phyloP scores from a whole-genome alignment of 1,139 yeast genomes.

The Yamadazyma conglobata region DNA sequence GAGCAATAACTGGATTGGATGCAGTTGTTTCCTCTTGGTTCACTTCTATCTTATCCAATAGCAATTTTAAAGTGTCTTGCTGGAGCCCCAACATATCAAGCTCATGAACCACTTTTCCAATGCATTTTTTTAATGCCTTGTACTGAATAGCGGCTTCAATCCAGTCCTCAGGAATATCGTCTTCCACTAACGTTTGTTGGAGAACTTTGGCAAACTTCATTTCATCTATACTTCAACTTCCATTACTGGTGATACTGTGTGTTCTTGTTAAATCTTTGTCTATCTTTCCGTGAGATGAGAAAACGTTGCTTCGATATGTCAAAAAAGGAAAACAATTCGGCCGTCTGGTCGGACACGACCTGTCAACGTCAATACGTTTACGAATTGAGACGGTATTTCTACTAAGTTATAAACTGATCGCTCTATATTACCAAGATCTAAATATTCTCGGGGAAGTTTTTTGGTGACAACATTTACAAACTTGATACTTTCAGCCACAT shows the following conservation, averaged over 20 bases:
- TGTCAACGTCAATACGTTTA: too few relatives aligned
- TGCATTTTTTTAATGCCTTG: constrained; percentile 64
- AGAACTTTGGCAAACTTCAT: constrained; percentile 77
- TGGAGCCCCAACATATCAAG: constrained; percentile 52
- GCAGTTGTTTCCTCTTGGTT: constrained; percentile 29
- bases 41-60: constrained; percentile 38
- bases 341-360: too few relatives aligned
- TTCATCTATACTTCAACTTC: too few relatives aligned
- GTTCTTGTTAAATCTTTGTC: too few relatives aligned
- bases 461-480: constrained; percentile 5
- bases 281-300: too few relatives aligned
- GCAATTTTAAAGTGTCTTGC: constrained; percentile 42
- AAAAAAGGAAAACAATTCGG: too few relatives aligned
- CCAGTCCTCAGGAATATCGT: constrained; percentile 68
- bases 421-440: constrained; percentile 5
- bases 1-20: constrained; percentile 41
- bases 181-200: constrained; percentile 58
- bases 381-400: too few relatives aligned
- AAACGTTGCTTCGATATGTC: too few relatives aligned
- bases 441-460: constrained; percentile 1
- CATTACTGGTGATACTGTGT: too few relatives aligned
- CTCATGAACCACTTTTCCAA: constrained; percentile 60
- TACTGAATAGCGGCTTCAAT: constrained; percentile 66
- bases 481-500: constrained; percentile 8
- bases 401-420: too few relatives aligned